These are phyloP conservation scores for Tubosaeta sp. DNA, from an alignment of 768 basidiomycete species.

Conservation along the genomic window DNA sequence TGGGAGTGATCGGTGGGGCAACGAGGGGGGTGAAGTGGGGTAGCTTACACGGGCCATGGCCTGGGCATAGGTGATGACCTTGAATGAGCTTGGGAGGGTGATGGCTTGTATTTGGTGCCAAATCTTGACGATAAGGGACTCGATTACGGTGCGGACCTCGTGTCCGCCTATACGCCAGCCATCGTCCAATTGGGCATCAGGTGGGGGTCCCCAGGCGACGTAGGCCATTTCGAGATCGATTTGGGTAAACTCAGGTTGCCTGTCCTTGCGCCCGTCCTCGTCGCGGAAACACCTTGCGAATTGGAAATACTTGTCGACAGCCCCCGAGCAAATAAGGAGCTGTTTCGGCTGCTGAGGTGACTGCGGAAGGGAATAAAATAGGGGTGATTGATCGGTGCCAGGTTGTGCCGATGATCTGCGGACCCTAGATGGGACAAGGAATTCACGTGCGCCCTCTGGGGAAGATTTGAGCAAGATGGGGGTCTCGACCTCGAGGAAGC, in stretches of 20 bases:
- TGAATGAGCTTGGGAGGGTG: conserved; percentile 58
- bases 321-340: conserved; percentile 84
- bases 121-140: conserved; percentile 66
- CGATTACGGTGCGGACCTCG: conserved; percentile 77
- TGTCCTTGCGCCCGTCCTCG: conserved; percentile 91
- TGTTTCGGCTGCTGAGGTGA: conserved; percentile 98
- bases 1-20: conserved; percentile 31
- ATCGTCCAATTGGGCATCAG: conserved; percentile 23
- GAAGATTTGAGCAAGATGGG: conserved; percentile 88
- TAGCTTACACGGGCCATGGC: conserved; percentile 81
- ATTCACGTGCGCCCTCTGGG: conserved; percentile 93
- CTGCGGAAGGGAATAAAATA: conserved; percentile 88
- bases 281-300: conserved; percentile 94
- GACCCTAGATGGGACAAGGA: conserved; percentile 77
- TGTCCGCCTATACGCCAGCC: conserved; percentile 82
- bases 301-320: conserved; percentile 88
- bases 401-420: conserved; percentile 29
- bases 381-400: conserved; percentile 27
- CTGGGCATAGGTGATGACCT: conserved; percentile 83
- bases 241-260: conserved; percentile 97
- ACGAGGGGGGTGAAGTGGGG: conserved; percentile 9
- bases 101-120: conserved; percentile 71
- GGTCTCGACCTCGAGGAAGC: conserved; percentile 91
- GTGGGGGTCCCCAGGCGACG: conserved; percentile 66
- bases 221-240: conserved; percentile 96